Evolutionary conservation across 441 rosid species (phyloP).

Genomic region (Populus hybrid): DNA sequence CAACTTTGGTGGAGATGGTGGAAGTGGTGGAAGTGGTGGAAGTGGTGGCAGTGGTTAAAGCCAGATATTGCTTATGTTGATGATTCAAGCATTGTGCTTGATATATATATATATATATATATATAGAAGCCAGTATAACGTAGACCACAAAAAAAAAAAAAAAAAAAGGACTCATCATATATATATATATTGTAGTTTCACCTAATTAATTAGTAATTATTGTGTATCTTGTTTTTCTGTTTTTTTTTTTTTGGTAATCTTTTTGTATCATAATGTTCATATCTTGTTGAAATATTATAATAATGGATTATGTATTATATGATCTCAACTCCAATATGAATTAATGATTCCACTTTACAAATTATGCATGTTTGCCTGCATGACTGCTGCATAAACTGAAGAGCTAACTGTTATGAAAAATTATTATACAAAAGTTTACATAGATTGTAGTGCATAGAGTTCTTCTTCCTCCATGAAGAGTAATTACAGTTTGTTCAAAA

Average conservation of each 20-base stretch:
- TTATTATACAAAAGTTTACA: not conserved
- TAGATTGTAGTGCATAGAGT: not conserved
- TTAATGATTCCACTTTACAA: not conserved
- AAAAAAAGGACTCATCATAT: no score
- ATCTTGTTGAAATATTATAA: not conserved
- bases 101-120: no score
- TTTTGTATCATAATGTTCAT: not conserved
- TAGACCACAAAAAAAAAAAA: no score
- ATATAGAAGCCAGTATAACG: no score
- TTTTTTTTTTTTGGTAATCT: no score
- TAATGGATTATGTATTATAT: no score
- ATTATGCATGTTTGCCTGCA: not conserved
- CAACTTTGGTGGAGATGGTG: constrained; percentile 28
- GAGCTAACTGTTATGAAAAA: not conserved
- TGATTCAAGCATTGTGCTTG: not conserved
- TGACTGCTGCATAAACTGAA: not conserved
- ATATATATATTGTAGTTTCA: not conserved
- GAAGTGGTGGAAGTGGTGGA: constrained; percentile 6
- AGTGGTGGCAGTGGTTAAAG: constrained; percentile 10
- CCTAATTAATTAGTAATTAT: not conserved
- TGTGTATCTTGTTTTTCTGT: not conserved
- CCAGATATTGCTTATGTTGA: not conserved
- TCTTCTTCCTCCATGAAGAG: not conserved
- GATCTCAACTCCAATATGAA: not conserved
- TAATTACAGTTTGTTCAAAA: not conserved